Evolutionary conservation across 768 basidiomycete genomes (phyloP).

Genomic region (Suillus paluster): DNA sequence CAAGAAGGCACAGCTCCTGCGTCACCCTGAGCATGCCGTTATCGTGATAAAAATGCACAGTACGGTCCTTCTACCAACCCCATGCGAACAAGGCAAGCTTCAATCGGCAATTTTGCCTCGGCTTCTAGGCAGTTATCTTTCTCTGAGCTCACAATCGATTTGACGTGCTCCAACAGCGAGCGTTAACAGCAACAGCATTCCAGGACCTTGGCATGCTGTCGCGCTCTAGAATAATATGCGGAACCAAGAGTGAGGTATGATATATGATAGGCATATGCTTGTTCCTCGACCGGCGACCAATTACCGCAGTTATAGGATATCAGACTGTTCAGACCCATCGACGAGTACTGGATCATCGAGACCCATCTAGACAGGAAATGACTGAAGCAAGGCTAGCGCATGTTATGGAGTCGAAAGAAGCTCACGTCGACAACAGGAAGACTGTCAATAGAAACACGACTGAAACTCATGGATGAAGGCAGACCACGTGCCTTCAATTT

Average conservation of each 20-base stretch:
- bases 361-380: not conserved
- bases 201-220: not conserved
- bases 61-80: not conserved
- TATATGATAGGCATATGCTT: slow-evolving; percentile 4
- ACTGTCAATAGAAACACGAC: slow-evolving; percentile 5
- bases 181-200: not conserved
- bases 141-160: not conserved
- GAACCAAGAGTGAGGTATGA: not conserved
- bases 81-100: slow-evolving; percentile 3
- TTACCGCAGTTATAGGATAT: not conserved
- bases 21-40: slow-evolving; percentile 9
- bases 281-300: slow-evolving; percentile 1
- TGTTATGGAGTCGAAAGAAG: slow-evolving; percentile 7
- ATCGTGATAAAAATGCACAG: slow-evolving; percentile 12
- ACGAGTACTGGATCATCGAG: not conserved
- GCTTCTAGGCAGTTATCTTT: not conserved
- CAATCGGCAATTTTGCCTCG: slow-evolving; percentile 3
- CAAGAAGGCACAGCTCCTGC: slow-evolving; percentile 10
- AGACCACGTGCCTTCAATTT: not conserved
- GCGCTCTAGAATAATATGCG: not conserved
- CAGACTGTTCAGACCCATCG: not conserved
- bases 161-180: not conserved
- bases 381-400: not conserved
- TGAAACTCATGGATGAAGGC: slow-evolving; percentile 8
- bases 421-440: not conserved